Evolutionary conservation across 2,329 filamentous ascomycete species (phyloP).

Genomic region (Periconia sp.): DNA sequence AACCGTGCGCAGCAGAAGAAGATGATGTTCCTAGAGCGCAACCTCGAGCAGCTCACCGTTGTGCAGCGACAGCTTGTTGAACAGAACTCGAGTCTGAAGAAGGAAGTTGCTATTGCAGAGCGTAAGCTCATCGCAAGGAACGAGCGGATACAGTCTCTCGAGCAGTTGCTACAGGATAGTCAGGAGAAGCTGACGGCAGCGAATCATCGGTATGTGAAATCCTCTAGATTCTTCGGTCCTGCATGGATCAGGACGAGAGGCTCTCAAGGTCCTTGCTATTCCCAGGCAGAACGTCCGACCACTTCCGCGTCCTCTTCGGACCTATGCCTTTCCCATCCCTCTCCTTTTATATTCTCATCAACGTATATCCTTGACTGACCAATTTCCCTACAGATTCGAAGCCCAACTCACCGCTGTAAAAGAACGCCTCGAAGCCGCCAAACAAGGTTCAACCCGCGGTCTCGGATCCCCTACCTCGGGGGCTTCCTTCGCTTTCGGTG

Average conservation of each 20-base stretch:
- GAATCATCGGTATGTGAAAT: conserved; percentile 83
- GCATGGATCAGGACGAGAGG: neutral
- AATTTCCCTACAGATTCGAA: conserved; percentile 74
- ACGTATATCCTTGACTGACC: too few species aligned
- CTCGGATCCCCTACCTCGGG: conserved; percentile 67
- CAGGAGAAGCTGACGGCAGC: conserved; percentile 98
- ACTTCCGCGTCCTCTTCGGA: too few species aligned
- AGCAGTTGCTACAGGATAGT: conserved; percentile 90
- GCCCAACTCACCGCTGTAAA: conserved; percentile 96
- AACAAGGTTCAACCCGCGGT: conserved; percentile 86
- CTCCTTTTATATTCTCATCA: too few species aligned
- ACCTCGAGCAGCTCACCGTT: conserved; percentile 95
- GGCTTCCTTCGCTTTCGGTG: conserved; percentile 70
- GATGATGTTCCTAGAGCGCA: conserved; percentile 98
- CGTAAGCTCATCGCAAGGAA: conserved; percentile 95
- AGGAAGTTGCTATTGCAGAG: conserved; percentile 98
- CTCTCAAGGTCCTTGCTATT: neutral
- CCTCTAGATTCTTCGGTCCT: too few species aligned
- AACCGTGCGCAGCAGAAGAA: conserved; percentile 99
- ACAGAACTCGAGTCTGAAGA: conserved; percentile 96
- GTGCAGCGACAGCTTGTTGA: conserved; percentile 97
- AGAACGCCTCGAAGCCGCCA: conserved; percentile 94
- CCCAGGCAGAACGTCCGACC: too few species aligned
- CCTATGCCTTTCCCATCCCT: too few species aligned
- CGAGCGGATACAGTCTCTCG: conserved; percentile 93